Evolutionary conservation across 108 stramenopile species (phyloP).

Genomic region (Pseudonitzschia delicatissima): DNA sequence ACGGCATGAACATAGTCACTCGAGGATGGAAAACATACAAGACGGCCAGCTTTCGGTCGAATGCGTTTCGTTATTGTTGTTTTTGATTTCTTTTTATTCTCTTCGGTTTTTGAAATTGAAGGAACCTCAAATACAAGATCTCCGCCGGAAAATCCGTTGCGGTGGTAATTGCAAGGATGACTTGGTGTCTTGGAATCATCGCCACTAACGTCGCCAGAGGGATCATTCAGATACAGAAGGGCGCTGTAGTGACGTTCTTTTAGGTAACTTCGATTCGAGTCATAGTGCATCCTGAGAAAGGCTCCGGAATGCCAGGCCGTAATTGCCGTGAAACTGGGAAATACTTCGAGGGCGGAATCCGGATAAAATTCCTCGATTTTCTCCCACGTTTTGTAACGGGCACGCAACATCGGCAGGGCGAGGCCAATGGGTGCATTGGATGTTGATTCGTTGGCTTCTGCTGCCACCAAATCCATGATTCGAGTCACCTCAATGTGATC

Average conservation of each 20-base stretch:
- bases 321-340: constrained; percentile 2
- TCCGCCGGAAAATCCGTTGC: background rate
- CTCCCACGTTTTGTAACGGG: background rate
- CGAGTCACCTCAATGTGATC: background rate
- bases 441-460: background rate
- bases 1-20: background rate
- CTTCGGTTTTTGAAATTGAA: background rate
- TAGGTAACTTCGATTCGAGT: constrained; percentile 3
- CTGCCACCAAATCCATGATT: background rate
- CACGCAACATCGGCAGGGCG: background rate
- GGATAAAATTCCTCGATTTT: background rate
- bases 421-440: too few relatives aligned
- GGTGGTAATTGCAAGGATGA: background rate
- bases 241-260: background rate
- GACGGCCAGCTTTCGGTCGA: background rate
- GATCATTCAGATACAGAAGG: constrained; percentile 2
- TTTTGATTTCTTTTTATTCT: background rate
- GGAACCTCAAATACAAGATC: constrained; percentile 1
- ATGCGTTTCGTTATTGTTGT: background rate
- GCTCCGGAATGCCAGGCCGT: background rate
- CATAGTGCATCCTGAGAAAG: background rate
- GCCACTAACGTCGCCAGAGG: background rate
- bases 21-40: constrained; percentile 10
- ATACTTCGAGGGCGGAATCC: background rate
- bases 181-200: background rate